Percentiles rank a stretch among this genome's conserved stretches.
phyloP scores from a whole-genome alignment of 2,329 filamentous ascomycete species.

The Xylaria multiplex region DNA sequence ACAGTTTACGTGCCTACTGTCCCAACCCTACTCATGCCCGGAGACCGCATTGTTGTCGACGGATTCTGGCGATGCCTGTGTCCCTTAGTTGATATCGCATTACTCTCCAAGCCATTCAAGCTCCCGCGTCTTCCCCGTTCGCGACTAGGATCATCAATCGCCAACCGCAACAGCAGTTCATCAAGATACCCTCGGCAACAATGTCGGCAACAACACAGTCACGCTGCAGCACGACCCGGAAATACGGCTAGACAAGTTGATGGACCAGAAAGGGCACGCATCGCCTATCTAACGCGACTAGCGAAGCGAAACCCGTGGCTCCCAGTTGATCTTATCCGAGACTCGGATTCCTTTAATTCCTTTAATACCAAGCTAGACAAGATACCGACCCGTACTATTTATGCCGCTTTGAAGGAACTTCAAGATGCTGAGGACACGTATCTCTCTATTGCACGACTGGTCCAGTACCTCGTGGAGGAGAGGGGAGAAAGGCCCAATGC shows the following conservation, averaged over 20 bases:
- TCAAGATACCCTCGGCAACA: conserved; percentile 27
- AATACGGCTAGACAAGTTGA: conserved; percentile 11
- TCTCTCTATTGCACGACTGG: conserved; percentile 55
- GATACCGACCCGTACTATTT: conserved; percentile 54
- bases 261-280: conserved; percentile 30
- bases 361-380: conserved; percentile 40
- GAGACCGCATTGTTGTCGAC: conserved; percentile 58
- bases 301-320: conserved; percentile 45
- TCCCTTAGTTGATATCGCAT: conserved; percentile 60
- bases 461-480: conserved; percentile 68
- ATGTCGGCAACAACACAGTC: conserved; percentile 30
- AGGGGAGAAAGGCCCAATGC: conserved; percentile 65
- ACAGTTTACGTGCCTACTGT: conserved; percentile 17
- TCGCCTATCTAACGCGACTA: conserved; percentile 41
- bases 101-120: conserved; percentile 50
- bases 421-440: conserved; percentile 53
- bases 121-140: conserved; percentile 23
- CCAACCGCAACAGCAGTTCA: conserved; percentile 25
- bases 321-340: conserved; percentile 40
- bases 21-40: conserved; percentile 48
- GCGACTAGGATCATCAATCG: conserved; percentile 28
- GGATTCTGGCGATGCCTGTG: conserved; percentile 73
- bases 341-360: conserved; percentile 36
- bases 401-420: conserved; percentile 58
- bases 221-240: conserved; percentile 3